A percentile compares a stretch with the other conserved stretches of the same genome.
These are phyloP conservation scores for Ganoderma lingzhi DNA, from an alignment of 1,284 basidiomycete species.

Conservation along the genomic window DNA sequence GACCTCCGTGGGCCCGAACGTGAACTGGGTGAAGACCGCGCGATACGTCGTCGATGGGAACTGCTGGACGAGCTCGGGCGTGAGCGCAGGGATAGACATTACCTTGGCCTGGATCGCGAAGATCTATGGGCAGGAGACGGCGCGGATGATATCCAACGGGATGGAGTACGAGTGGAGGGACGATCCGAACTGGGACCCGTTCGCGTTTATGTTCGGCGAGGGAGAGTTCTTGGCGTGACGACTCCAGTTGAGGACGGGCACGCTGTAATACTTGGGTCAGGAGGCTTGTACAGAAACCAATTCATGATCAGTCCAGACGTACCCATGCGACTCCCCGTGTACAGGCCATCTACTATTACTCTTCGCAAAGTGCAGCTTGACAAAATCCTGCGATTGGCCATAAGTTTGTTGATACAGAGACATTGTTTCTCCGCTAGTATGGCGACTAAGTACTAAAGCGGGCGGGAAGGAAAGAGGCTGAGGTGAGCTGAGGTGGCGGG, in stretches of 20 bases:
- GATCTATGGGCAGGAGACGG: slow-evolving; percentile 6
- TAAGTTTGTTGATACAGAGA: too few relatives aligned
- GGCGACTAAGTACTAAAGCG: background rate
- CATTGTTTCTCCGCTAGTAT: too few relatives aligned
- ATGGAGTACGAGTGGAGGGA: slow-evolving; percentile 17
- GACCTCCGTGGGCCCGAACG: slow-evolving; percentile 25
- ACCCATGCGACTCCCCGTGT: background rate
- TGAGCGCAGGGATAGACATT: slow-evolving; percentile 42
- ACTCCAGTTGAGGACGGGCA: background rate
- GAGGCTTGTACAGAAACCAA: background rate
- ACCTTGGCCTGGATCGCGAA: slow-evolving; percentile 12
- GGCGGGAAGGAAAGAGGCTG: background rate
- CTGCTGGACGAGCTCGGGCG: slow-evolving; percentile 49
- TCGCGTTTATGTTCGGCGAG: slow-evolving; percentile 10
- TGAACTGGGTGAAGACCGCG: slow-evolving; percentile 47
- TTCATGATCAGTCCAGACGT: background rate
- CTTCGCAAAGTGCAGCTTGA: too few relatives aligned
- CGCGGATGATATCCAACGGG: slow-evolving; percentile 5
- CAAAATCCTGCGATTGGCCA: too few relatives aligned
- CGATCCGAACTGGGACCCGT: slow-evolving; percentile 16
- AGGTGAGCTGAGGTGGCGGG: too few relatives aligned
- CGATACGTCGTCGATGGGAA: slow-evolving; percentile 50
- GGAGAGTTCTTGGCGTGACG: background rate
- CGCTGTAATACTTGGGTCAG: background rate
- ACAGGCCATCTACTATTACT: too few relatives aligned